A percentile compares a stretch with the other conserved stretches of the same genome.
These are phyloP conservation scores for Phytophthora ramorum DNA, from an alignment of 352 stramenopile species.

Conservation along the genomic window DNA sequence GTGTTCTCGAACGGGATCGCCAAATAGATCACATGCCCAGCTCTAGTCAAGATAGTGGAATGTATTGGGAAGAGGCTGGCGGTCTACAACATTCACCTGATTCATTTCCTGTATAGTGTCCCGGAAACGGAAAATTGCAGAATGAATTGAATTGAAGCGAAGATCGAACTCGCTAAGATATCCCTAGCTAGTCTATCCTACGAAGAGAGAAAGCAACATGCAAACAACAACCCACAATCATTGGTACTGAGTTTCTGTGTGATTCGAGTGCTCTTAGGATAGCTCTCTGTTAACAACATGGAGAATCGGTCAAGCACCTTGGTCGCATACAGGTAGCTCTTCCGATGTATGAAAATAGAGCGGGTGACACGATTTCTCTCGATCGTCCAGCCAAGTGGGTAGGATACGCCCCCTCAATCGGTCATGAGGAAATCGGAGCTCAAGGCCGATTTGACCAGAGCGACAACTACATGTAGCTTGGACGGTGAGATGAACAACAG, in stretches of 20 bases:
- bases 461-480: conserved; percentile 8
- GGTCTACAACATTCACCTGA: no score
- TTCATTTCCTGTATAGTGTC: no score
- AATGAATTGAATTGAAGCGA: no score
- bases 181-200: no score
- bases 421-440: conserved; percentile 6
- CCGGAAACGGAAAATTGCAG: no score
- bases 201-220: background rate
- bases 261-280: background rate
- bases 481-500: conserved; percentile 6
- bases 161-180: no score
- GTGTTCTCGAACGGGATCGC: conserved; percentile 92
- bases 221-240: no score
- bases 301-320: background rate
- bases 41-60: no score
- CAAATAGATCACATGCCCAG: conserved; percentile 48
- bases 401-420: conserved; percentile 14
- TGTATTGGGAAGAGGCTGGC: no score
- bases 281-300: background rate
- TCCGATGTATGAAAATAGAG: conserved; percentile 11
- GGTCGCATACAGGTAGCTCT: conserved; percentile 7
- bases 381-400: conserved; percentile 9
- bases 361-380: background rate
- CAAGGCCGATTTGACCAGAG: conserved; percentile 1
- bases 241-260: no score